phyloP scores from a whole-genome alignment of 176 grass and related monocot species.

The Triticum aestivum region DNA sequence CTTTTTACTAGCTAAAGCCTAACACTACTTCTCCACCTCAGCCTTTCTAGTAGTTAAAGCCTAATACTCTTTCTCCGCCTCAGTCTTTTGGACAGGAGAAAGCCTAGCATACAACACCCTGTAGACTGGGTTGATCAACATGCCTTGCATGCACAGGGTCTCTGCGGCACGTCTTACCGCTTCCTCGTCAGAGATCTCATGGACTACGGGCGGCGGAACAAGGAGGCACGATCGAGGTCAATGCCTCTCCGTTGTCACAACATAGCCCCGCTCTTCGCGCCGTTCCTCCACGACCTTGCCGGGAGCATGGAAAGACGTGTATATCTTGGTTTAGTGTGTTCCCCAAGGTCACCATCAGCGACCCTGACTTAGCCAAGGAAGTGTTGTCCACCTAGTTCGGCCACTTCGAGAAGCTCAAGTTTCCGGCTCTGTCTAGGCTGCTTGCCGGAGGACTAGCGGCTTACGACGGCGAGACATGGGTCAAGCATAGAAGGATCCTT shows the following conservation, averaged over 20 bases:
- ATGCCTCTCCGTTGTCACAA: neutral
- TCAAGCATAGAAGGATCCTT: neutral
- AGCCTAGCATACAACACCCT: too few species aligned
- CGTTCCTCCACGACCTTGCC: neutral
- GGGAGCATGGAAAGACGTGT: neutral
- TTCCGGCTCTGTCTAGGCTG: neutral
- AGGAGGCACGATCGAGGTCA: neutral
- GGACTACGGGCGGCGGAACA: neutral
- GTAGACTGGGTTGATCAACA: too few species aligned
- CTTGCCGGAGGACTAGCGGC: neutral
- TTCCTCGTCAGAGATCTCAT: neutral
- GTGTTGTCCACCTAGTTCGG: conserved; percentile 51
- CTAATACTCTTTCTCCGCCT: too few species aligned
- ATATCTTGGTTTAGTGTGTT: neutral
- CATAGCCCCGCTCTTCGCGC: neutral
- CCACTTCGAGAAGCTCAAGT: conserved; percentile 35
- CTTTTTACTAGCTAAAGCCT: too few species aligned
- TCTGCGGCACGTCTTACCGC: neutral
- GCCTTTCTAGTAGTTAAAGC: too few species aligned
- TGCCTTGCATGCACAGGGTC: neutral
- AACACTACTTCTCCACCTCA: too few species aligned
- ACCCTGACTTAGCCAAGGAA: conserved; percentile 1
- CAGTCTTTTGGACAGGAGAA: too few species aligned
- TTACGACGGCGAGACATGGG: neutral
- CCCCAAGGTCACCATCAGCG: neutral